Base-by-base conservation (phyloP, 1,284 basidiomycete species). In the Tetrapyrgos nigripes region DNA sequence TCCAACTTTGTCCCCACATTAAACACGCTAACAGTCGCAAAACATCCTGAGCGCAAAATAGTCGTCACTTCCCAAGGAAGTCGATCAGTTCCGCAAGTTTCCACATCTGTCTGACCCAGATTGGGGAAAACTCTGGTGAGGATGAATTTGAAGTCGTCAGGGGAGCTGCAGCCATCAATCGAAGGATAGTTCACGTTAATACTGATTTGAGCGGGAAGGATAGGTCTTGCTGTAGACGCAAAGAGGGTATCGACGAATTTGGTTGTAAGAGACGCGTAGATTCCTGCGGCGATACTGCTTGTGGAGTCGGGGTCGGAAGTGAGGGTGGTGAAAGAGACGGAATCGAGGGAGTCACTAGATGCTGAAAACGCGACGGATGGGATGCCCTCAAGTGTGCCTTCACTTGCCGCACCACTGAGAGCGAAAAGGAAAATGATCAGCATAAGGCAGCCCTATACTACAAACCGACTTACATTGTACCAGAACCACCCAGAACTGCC, bases 101-200 rank as follows among this genome's bases (percentile, higher is more conserved):
- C 62, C 8, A 82, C 77, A 62, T 84, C 81, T 4, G 70, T 71
- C 27, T 61, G 62, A 13, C 66, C 55, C 14, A 64, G 54, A 56
- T 70, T 68, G 5, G 68, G 55, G 14, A 68, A 43, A 29, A 82
- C 68, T n/a, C 82, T 71, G 40, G 83, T 80, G 43, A 84, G 68
- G 2, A 84, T 72, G 64, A 78, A 85, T 53, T 73, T 69, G 70
- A 74, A 81, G 60, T 72, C 73, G 6, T 67, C 63, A 3, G 73
- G 67, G 14, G 65, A 64, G 14, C 74, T 40, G 64, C 82, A 84
- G 27, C 64, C 70, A 43, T 74, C 69, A 1, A 73, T 76, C 26
- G 75, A 62, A 0, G 79, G 77, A 68, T 79, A 84, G 71, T 86
- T 85, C 60, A 85, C 82, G 67, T 83, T 84, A 54, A 85, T 58